Percentiles rank a stretch among this genome's conserved stretches.
Conservation (phyloP, 352 stramenopile species). For the Sclerospora graminicola region DNA sequence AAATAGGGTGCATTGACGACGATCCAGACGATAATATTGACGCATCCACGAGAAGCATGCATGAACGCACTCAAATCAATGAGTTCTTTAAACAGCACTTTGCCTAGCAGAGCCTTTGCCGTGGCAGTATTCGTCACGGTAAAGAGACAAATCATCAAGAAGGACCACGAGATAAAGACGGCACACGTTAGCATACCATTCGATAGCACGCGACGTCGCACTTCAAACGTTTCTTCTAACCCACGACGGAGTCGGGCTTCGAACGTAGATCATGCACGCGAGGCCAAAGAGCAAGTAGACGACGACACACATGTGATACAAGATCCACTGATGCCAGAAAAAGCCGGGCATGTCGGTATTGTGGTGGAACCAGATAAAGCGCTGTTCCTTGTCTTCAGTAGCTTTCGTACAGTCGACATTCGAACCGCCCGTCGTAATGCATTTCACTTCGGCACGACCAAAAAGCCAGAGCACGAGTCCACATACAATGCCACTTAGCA, state of each 20-base stretch:
- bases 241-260: constrained; percentile 57
- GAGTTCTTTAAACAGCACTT: constrained; percentile 41
- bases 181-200: constrained; percentile 73
- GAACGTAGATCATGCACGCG: constrained; percentile 66
- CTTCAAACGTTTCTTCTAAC: constrained; percentile 80
- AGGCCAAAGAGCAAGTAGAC: constrained; percentile 68
- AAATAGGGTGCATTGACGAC: constrained; percentile 66
- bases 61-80: constrained; percentile 73
- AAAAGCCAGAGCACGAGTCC: constrained; percentile 55
- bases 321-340: constrained; percentile 75
- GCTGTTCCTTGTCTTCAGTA: constrained; percentile 18
- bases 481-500: constrained; percentile 58
- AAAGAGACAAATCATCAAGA: constrained; percentile 62
- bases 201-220: constrained; percentile 61
- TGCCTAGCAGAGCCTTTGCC: constrained; percentile 27
- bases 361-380: constrained; percentile 80
- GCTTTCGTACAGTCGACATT: constrained; percentile 17
- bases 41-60: constrained; percentile 58
- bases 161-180: constrained; percentile 81
- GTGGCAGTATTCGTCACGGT: constrained; percentile 38
- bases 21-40: constrained; percentile 84
- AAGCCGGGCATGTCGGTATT: constrained; percentile 68
- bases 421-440: constrained; percentile 8
- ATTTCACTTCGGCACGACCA: constrained; percentile 26
- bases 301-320: constrained; percentile 76